phyloP scores from a whole-genome alignment of 352 stramenopile species.

The Globisporangium recalcitrans region DNA sequence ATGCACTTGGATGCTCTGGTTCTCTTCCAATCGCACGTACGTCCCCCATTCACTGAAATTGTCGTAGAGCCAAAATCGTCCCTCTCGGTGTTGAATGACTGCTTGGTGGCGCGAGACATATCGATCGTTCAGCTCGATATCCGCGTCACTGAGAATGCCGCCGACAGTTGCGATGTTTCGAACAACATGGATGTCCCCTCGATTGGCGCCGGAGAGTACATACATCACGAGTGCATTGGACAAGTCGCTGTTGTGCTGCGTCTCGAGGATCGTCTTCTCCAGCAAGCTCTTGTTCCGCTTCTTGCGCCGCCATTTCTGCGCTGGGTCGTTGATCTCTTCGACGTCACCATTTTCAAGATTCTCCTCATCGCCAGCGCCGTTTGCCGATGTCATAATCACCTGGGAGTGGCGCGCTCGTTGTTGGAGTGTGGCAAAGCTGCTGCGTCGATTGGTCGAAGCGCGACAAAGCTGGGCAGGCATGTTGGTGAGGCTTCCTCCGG shows the following conservation, averaged over 20 bases:
- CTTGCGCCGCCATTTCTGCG: conserved; percentile 61
- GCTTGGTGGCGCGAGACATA: conserved; percentile 55
- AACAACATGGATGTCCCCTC: conserved; percentile 74
- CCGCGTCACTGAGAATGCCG: conserved; percentile 38
- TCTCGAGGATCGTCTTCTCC: conserved; percentile 51
- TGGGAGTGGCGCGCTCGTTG: conserved; percentile 28
- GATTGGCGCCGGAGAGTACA: conserved; percentile 68
- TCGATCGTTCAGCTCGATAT: conserved; percentile 69
- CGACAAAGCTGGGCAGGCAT: conserved; percentile 1
- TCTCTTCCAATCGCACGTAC: conserved; percentile 69
- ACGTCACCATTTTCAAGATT: conserved; percentile 29
- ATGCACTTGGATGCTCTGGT: conserved; percentile 54
- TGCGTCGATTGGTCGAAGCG: conserved; percentile 10
- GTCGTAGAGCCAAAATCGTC: conserved; percentile 72
- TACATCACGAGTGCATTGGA: conserved; percentile 65
- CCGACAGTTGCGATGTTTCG: conserved; percentile 59
- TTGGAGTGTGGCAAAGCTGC: conserved; percentile 10
- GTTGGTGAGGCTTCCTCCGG: conserved; percentile 11
- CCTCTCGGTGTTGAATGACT: conserved; percentile 69
- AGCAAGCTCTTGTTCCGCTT: conserved; percentile 71
- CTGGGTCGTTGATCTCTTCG: conserved; percentile 30
- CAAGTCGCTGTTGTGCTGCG: conserved; percentile 43
- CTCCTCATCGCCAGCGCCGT: conserved; percentile 19
- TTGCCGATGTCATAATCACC: conserved; percentile 23
- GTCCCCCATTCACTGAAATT: conserved; percentile 63